Evolutionary conservation across 1,284 basidiomycete species (phyloP), one percentile per base, ranked within the genome.

Genomic region (Athelia psychrophila): DNA sequence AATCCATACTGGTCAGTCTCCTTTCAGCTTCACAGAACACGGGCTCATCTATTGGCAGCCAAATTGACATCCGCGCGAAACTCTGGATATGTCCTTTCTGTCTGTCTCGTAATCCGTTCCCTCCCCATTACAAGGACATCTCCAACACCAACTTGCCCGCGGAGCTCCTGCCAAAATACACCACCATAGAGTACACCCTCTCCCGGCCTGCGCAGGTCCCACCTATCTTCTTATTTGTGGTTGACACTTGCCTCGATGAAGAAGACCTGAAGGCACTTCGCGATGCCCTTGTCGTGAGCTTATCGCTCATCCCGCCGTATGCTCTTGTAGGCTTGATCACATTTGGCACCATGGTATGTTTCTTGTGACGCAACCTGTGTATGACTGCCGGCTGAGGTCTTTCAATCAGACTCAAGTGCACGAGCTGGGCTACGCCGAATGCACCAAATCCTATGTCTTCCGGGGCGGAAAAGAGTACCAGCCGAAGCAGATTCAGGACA

Each of bases 81-180:
- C 85, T 99, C 52, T 99, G 96, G 96, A 98, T 99, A 64, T 99
- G 96, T 67, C 96, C 96, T 2, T 99, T 99, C 78, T 99, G 96
- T 74, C 79, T 98, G 52, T 90, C 93, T 50, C 88, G 96, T 56
- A 99, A 98, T 70, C 88, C 95, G 2, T 98, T 99, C 76, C 96
- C 96, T 8, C 93, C 95, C 0, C 96, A 99, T 72, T 99, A 99
- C 81, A 97, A 98, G 75, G 96, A 99, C 71, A 97, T 99, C 61
- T 95, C 94, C 54, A 93, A 91, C 74, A 96, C 93, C 58, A 98
- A 98, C 71, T 81, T 98, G 22, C 96, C 96, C 44, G 91, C 95
- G 19, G 96, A 99, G 72, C 81, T 99, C 24, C 72, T 98, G 44
- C 95, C 96, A 65, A 97, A 98, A 75, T 98, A 98, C 80, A 98